These are phyloP conservation scores for Phyllosticta capitalensis DNA, from an alignment of 2,329 filamentous ascomycete species.

Conservation along the genomic window DNA sequence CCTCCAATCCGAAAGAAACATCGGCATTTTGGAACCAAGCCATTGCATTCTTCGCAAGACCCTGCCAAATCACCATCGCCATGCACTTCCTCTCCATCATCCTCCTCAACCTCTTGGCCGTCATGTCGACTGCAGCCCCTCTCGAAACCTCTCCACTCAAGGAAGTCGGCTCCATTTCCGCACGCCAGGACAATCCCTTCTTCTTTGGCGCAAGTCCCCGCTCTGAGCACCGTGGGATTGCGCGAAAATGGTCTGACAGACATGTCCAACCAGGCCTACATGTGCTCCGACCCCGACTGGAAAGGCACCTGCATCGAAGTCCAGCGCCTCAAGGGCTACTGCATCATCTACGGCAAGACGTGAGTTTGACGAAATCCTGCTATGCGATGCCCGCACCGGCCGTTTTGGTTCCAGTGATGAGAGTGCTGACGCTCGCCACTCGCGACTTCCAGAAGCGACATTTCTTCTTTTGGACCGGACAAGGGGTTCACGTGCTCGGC, in stretches of 20 bases:
- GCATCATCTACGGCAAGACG: neutral
- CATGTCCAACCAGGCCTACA: neutral
- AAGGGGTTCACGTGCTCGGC: neutral
- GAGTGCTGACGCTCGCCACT: neutral
- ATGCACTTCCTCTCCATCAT: neutral
- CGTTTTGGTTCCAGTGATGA: neutral
- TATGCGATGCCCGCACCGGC: neutral
- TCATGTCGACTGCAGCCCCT: neutral
- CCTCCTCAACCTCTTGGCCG: neutral
- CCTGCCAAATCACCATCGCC: neutral
- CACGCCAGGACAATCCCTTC: neutral
- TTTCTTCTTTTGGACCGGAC: neutral
- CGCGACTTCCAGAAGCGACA: neutral
- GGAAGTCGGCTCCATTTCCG: neutral
- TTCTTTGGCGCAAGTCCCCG: neutral
- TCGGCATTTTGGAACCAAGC: too few relatives aligned
- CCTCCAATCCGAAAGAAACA: too few relatives aligned
- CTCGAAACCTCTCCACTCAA: neutral
- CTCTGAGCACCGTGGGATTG: neutral
- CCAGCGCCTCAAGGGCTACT: conserved; percentile 12
- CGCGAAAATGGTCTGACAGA: neutral
- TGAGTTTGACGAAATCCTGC: neutral
- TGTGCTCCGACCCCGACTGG: neutral
- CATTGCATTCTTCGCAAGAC: neutral
- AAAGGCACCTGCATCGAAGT: neutral